Conservation (phyloP, 768 basidiomycete species). For the Trametes cingulata region DNA sequence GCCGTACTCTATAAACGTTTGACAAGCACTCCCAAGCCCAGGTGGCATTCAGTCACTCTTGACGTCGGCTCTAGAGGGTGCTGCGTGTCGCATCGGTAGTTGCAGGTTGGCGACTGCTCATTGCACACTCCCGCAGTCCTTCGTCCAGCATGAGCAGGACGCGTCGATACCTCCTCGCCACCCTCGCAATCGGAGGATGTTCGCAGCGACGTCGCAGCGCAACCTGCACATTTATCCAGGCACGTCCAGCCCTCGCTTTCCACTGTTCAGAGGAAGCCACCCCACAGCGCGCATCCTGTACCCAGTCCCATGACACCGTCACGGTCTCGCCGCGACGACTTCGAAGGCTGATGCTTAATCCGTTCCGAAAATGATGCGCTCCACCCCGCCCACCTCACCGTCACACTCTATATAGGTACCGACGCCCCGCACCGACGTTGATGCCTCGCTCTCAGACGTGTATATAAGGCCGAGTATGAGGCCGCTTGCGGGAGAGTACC, state of each 20-base stretch:
- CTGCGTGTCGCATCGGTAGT: no score
- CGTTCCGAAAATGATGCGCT: slow-evolving; percentile 13
- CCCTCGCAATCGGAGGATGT: not conserved
- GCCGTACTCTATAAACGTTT: no score
- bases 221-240: not conserved
- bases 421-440: not conserved
- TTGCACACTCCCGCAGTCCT: no score
- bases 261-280: not conserved
- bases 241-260: not conserved
- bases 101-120: no score
- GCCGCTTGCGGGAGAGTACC: not conserved
- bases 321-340: not conserved
- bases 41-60: no score
- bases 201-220: slow-evolving; percentile 12
- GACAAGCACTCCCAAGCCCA: no score
- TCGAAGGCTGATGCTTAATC: not conserved
- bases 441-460: not conserved
- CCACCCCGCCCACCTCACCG: not conserved
- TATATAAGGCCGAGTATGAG: not conserved
- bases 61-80: no score
- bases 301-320: not conserved
- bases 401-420: not conserved
- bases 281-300: no score
- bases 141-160: no score
- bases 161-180: not conserved